Conservation (phyloP, 176 grass and related monocot genomes). For the Musa beccarii region DNA sequence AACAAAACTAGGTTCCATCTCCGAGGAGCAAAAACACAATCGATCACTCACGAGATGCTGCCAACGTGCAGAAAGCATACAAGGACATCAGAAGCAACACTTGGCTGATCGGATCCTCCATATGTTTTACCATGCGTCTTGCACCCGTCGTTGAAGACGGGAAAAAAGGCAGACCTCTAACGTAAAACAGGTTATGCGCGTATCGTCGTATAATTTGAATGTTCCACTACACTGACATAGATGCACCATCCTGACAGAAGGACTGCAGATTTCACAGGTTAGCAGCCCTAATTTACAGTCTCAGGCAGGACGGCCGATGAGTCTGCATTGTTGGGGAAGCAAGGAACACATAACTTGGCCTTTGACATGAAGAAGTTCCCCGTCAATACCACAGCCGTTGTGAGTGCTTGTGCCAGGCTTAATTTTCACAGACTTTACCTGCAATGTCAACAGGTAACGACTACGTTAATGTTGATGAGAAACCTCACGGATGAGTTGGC, state of each 20-base stretch:
- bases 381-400: constrained; percentile 64
- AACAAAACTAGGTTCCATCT: too few relatives aligned
- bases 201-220: background rate
- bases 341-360: constrained; percentile 50
- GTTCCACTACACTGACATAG: too few relatives aligned
- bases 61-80: too few relatives aligned
- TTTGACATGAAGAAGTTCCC: constrained; percentile 57
- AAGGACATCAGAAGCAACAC: too few relatives aligned
- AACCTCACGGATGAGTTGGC: too few relatives aligned
- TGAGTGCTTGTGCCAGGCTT: constrained; percentile 50
- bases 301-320: constrained; percentile 42
- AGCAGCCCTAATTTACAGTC: constrained; percentile 18
- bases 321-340: constrained; percentile 49
- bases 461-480: background rate
- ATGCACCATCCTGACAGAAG: background rate
- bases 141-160: too few relatives aligned
- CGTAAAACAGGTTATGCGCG: too few relatives aligned
- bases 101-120: too few relatives aligned
- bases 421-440: constrained; percentile 79
- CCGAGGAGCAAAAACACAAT: too few relatives aligned
- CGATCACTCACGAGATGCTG: too few relatives aligned
- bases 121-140: too few relatives aligned
- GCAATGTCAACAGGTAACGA: constrained; percentile 9
- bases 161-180: too few relatives aligned
- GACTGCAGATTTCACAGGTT: background rate